phyloP scores from a whole-genome alignment of 1,284 basidiomycete species.

The Malassezia restricta region DNA sequence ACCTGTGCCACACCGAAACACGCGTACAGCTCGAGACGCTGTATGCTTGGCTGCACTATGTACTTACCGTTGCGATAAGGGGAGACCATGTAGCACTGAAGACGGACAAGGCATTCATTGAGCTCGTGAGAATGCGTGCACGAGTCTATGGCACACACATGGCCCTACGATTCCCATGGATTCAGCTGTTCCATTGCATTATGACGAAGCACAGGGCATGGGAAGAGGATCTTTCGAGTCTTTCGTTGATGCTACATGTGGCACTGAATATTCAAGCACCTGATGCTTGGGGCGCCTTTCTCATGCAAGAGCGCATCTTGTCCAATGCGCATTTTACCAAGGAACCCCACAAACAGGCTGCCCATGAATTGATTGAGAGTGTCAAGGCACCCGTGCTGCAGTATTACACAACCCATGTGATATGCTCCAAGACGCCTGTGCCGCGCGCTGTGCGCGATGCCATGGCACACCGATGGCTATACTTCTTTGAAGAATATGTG shows the following conservation, averaged over 20 bases:
- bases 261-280: slow-evolving; percentile 16
- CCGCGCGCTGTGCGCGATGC: slow-evolving; percentile 20
- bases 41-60: slow-evolving; percentile 59
- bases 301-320: slow-evolving; percentile 26
- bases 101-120: neutral
- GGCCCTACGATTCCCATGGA: neutral
- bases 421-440: slow-evolving; percentile 28
- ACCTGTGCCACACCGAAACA: slow-evolving; percentile 6
- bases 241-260: neutral
- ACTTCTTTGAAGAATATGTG: slow-evolving; percentile 26
- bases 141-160: neutral
- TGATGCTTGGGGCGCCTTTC: slow-evolving; percentile 18
- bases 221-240: neutral
- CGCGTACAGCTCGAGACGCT: slow-evolving; percentile 57
- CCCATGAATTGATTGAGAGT: slow-evolving; percentile 20
- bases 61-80: slow-evolving; percentile 50
- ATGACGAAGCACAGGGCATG: neutral
- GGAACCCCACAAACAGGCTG: slow-evolving; percentile 19
- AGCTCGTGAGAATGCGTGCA: neutral
- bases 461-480: slow-evolving; percentile 12
- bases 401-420: slow-evolving; percentile 31
- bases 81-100: neutral
- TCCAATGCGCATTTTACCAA: slow-evolving; percentile 27
- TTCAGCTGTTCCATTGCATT: neutral
- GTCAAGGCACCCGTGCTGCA: slow-evolving; percentile 15